Percentiles rank a stretch among this genome's conserved stretches.
Evolutionary conservation across 441 rosid genomes (phyloP).

Genomic region (Adansonia rubrostipa): DNA sequence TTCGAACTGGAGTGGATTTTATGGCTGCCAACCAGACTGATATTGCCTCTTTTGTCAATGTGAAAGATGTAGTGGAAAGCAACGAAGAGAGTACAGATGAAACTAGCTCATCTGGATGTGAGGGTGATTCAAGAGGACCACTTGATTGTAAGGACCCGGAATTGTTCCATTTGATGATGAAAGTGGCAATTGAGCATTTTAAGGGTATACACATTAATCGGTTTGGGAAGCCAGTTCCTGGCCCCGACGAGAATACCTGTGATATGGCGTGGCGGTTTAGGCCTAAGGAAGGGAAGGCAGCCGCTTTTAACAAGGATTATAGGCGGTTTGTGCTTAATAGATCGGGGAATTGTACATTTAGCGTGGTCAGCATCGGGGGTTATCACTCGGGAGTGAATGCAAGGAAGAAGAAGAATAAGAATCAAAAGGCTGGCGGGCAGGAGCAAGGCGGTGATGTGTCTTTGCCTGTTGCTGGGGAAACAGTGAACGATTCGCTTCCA

Average conservation of each 20-base stretch:
- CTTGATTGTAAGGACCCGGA: conserved; percentile 84
- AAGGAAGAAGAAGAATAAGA: conserved; percentile 76
- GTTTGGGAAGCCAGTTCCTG: conserved; percentile 77
- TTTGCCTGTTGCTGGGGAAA: conserved; percentile 72
- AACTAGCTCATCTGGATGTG: conserved; percentile 39
- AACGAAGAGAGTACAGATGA: conserved; percentile 4
- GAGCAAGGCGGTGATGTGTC: conserved; percentile 24
- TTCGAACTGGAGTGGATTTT: conserved; percentile 90
- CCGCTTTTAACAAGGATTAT: conserved; percentile 73
- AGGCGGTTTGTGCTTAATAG: conserved; percentile 67
- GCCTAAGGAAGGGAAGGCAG: conserved; percentile 15
- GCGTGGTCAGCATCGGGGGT: conserved; percentile 37
- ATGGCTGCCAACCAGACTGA: conserved; percentile 71
- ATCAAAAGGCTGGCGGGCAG: conserved; percentile 48
- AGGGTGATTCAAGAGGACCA: conserved; percentile 47
- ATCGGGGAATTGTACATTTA: conserved; percentile 65
- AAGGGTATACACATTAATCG: conserved; percentile 85
- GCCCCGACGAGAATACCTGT: conserved; percentile 56
- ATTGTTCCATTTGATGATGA: conserved; percentile 89
- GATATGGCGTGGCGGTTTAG: conserved; percentile 90
- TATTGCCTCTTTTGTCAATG: conserved; percentile 61
- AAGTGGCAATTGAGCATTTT: conserved; percentile 71
- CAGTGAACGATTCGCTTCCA: conserved; percentile 77
- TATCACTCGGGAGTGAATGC: conserved; percentile 9
- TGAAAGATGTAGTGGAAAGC: conserved; percentile 59